Conservation (phyloP, 768 basidiomycete species). For the Pulveroboletus frians region DNA sequence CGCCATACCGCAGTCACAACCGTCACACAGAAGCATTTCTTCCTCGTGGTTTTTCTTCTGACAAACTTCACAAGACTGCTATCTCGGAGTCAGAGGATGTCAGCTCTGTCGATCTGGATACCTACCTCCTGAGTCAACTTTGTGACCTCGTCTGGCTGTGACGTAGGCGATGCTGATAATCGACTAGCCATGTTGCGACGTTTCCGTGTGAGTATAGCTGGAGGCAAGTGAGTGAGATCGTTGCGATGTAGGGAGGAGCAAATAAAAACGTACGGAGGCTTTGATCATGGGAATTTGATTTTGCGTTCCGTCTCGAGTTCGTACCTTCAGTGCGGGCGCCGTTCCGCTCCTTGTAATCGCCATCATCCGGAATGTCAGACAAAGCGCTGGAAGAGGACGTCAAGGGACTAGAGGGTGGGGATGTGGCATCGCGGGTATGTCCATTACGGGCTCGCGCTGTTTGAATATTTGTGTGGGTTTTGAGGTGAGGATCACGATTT, state of each 20-base stretch:
- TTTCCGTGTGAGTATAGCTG: slow-evolving; percentile 31
- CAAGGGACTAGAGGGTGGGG: slow-evolving; percentile 68
- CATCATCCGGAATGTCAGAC: slow-evolving; percentile 78
- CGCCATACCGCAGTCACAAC: slow-evolving; percentile 68
- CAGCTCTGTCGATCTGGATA: slow-evolving; percentile 13
- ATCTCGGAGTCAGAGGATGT: slow-evolving; percentile 21
- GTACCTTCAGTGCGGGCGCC: slow-evolving; percentile 36
- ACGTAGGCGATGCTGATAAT: slow-evolving; percentile 18
- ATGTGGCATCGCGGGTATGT: slow-evolving; percentile 42
- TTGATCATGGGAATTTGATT: slow-evolving; percentile 51
- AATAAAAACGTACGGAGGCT: slow-evolving; percentile 31
- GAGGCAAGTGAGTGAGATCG: slow-evolving; percentile 15
- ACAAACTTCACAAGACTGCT: slow-evolving; percentile 93
- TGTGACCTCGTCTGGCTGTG: slow-evolving; percentile 32
- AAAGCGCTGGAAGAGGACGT: slow-evolving; percentile 74
- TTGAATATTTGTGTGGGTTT: slow-evolving; percentile 50
- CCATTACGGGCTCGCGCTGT: slow-evolving; percentile 35
- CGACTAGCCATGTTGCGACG: slow-evolving; percentile 18
- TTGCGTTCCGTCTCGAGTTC: slow-evolving; percentile 47
- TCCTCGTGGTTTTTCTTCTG: slow-evolving; percentile 82
- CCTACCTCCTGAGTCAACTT: slow-evolving; percentile 52
- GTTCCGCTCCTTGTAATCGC: slow-evolving; percentile 53
- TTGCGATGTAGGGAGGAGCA: not conserved
- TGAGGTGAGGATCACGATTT: slow-evolving; percentile 47
- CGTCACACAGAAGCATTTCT: slow-evolving; percentile 89